phyloP scores from a whole-genome alignment of 352 stramenopile genomes.

The Pythium apleroticum region DNA sequence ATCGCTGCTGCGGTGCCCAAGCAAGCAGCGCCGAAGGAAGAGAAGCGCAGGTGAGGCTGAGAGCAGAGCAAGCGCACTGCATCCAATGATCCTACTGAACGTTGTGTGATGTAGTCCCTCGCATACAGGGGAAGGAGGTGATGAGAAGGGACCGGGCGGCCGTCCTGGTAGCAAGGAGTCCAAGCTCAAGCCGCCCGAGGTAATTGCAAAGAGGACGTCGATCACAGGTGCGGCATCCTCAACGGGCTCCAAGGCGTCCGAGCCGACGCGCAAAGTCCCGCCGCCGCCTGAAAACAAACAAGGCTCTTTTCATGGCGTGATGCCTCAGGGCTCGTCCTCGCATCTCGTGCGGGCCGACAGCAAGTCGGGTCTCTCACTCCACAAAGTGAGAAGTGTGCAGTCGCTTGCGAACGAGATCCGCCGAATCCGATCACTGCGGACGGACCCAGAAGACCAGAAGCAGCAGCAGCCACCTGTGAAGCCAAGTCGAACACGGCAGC shows the following conservation, averaged over 20 bases:
- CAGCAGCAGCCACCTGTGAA: slow-evolving; percentile 13
- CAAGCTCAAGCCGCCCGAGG: slow-evolving; percentile 72
- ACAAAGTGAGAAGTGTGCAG: slow-evolving; percentile 76
- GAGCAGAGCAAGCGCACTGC: no score
- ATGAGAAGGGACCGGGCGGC: slow-evolving; percentile 6
- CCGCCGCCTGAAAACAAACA: slow-evolving; percentile 42
- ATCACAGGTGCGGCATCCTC: slow-evolving; percentile 6
- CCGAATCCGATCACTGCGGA: slow-evolving; percentile 62
- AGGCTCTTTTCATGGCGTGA: slow-evolving; percentile 26
- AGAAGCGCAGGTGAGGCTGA: slow-evolving; percentile 33
- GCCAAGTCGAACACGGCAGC: slow-evolving; percentile 14
- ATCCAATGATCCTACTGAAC: not conserved
- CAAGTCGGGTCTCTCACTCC: slow-evolving; percentile 48
- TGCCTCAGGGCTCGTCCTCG: slow-evolving; percentile 11
- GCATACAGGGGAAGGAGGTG: slow-evolving; percentile 25
- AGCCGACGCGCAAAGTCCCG: slow-evolving; percentile 48
- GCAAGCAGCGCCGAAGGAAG: slow-evolving; percentile 28
- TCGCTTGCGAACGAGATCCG: slow-evolving; percentile 80
- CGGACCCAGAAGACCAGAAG: slow-evolving; percentile 33
- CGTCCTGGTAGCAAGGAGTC: slow-evolving; percentile 48
- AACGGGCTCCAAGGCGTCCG: slow-evolving; percentile 9
- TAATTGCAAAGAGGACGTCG: slow-evolving; percentile 17
- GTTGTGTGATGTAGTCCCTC: slow-evolving; percentile 10
- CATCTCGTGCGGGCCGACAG: slow-evolving; percentile 34
- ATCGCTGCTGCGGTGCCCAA: slow-evolving; percentile 21